phyloP scores from a whole-genome alignment of 1,284 basidiomycete species.

The Salmacisia buchloeana region DNA sequence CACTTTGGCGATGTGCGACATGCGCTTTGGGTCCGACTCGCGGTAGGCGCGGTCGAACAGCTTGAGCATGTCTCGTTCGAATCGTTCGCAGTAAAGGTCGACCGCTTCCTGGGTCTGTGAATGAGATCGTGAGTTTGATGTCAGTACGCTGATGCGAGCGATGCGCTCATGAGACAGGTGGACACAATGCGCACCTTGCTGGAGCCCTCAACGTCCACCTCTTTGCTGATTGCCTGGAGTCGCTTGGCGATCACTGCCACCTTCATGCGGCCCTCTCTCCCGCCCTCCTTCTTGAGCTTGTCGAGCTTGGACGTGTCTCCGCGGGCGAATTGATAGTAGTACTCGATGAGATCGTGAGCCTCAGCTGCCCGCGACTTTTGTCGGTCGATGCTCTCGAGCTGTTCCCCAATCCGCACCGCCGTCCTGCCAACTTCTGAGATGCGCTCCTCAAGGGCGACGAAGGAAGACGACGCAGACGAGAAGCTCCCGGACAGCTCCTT shows the following conservation, averaged over 20 bases:
- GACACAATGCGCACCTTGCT: slow-evolving; percentile 15
- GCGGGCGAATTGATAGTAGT: slow-evolving; percentile 85
- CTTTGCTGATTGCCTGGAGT: slow-evolving; percentile 80
- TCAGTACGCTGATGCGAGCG: neutral
- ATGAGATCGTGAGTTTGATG: neutral
- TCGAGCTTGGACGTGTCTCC: slow-evolving; percentile 76
- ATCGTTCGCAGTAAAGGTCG: slow-evolving; percentile 93
- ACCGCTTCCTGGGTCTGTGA: slow-evolving; percentile 56
- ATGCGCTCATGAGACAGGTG: neutral
- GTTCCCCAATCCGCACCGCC: slow-evolving; percentile 85
- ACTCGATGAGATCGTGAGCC: slow-evolving; percentile 87
- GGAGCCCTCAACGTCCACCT: slow-evolving; percentile 60
- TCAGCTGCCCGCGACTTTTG: slow-evolving; percentile 88
- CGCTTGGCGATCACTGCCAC: slow-evolving; percentile 85
- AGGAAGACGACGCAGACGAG: slow-evolving; percentile 55
- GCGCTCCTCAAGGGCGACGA: slow-evolving; percentile 39
- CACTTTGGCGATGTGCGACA: slow-evolving; percentile 97
- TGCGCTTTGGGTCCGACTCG: slow-evolving; percentile 96
- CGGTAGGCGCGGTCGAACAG: slow-evolving; percentile 82
- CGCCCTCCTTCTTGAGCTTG: slow-evolving; percentile 69
- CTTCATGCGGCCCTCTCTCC: slow-evolving; percentile 71
- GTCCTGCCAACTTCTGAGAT: slow-evolving; percentile 92
- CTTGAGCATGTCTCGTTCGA: slow-evolving; percentile 96
- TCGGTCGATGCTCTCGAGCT: slow-evolving; percentile 88
- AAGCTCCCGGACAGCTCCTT: slow-evolving; percentile 85